Base-by-base conservation (phyloP, 257 asterid genomes). In the Solanum etuberosum region DNA sequence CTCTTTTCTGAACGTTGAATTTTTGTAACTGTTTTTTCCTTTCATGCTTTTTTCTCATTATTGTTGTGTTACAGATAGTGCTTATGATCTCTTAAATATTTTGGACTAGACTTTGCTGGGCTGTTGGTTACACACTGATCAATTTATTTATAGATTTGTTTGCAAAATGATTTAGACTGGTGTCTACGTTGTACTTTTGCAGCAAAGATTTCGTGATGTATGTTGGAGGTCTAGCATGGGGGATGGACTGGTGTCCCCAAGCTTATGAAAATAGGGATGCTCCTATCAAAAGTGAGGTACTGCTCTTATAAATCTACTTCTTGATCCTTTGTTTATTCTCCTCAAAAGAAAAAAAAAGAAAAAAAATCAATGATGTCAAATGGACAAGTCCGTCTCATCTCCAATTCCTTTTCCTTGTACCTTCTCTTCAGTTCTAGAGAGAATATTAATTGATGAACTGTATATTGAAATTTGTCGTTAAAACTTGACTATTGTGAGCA, bases 181-280 rank as follows among this genome's bases (percentile, higher is more conserved):
- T 31, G 43, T 48, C 68, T 31, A 42, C 11, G 40, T 46, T 34
- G 86, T 68, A 37, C 67, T 88, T 87, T 92, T 93, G 90, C 98
- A 97, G 98, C 92, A 90, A 93, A 86, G 99, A 96, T 91, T 90
- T 91, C 88, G 91, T 96, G 78, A 90, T 97, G 95, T 68, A 95
- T 89, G 98, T 90, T 88, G 99, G 99, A 83, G 99, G 99, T 90
- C 74, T 92, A 29, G 95, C 94, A 46, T 97, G 98, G 98, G 98
- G 98, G 20, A 83, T 97, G 89, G 99, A 96, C 88, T 97, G 99
- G 99, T 96, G 99, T 89, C 98, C 99, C 78, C 89, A 91, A 92
- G 91, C 88, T 85, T 88, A 92, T 87, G 87, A 84, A 35, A 80
- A 86, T 91, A 86, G 94, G 21, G 88, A 90, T 43, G 82, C 83